Evolutionary conservation across 192 early-diverging fungal genomes (phyloP).

Genomic region (Coemansia furcata): DNA sequence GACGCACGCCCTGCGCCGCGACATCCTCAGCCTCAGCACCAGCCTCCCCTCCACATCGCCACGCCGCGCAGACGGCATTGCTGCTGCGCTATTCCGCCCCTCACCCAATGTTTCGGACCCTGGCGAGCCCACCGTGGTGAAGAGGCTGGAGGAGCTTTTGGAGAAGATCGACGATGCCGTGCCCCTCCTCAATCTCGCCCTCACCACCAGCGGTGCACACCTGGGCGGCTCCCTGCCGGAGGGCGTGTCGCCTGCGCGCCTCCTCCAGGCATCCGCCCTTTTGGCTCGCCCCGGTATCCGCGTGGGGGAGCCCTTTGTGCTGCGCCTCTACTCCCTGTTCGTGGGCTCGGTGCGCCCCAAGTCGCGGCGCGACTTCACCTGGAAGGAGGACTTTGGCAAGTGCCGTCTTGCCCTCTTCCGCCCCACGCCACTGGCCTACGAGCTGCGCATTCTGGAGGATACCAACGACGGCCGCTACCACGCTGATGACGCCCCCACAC

Average conservation of each 20-base stretch:
- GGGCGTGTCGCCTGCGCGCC: constrained; percentile 55
- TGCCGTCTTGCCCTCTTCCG: constrained; percentile 41
- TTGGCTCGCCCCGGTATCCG: constrained; percentile 15
- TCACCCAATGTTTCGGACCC: not conserved
- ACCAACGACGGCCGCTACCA: constrained; percentile 77
- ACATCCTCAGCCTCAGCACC: constrained; percentile 53
- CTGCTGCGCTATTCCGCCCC: constrained; percentile 2
- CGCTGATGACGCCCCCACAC: constrained; percentile 23
- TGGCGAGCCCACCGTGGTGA: not conserved
- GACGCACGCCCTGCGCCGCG: constrained; percentile 52
- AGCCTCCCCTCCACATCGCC: not conserved
- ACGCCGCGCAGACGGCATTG: not conserved
- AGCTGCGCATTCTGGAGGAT: constrained; percentile 62
- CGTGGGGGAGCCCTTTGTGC: constrained; percentile 49
- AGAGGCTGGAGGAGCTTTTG: constrained; percentile 28
- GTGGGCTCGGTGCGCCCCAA: constrained; percentile 60
- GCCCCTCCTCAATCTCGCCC: constrained; percentile 55
- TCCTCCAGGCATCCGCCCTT: constrained; percentile 60
- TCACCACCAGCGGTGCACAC: constrained; percentile 54
- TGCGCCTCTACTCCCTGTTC: constrained; percentile 71
- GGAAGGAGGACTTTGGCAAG: constrained; percentile 78
- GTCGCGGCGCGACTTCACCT: constrained; percentile 63
- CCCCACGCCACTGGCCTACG: constrained; percentile 46
- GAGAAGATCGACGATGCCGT: constrained; percentile 53
- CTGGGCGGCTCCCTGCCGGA: constrained; percentile 46